A percentile compares a stretch with the other conserved stretches of the same genome.
Evolutionary conservation across 129 eudicot genomes (phyloP).

Genomic region (Helianthus annuus): HanXRQr2.0-SUNRISE NC_035433.2:106385641-106386140

Average conservation of each 20-base stretch:
- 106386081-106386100: slow-evolving; percentile 23
- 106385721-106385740: slow-evolving; percentile 68
- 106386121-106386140: slow-evolving; percentile 30
- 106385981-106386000: slow-evolving; percentile 74
- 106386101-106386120: slow-evolving; percentile 27
- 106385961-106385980: slow-evolving; percentile 58
- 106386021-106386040: slow-evolving; percentile 52
- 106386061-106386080: slow-evolving; percentile 15
- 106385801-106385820: slow-evolving; percentile 75
- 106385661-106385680: slow-evolving; percentile 64
- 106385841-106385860: slow-evolving; percentile 42
- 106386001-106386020: slow-evolving; percentile 70
- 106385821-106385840: slow-evolving; percentile 68
- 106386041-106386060: not conserved
- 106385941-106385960: slow-evolving; percentile 65
- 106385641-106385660: slow-evolving; percentile 76
- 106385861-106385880: slow-evolving; percentile 33
- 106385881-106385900: slow-evolving; percentile 31
- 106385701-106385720: slow-evolving; percentile 63
- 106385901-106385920: slow-evolving; percentile 26
- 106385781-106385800: slow-evolving; percentile 74
- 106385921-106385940: slow-evolving; percentile 33
- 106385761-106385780: slow-evolving; percentile 56
- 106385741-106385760: slow-evolving; percentile 70
- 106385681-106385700: slow-evolving; percentile 73